phyloP scores from a whole-genome alignment of 768 basidiomycete genomes.

The Leucocoprinus leucothites region DNA sequence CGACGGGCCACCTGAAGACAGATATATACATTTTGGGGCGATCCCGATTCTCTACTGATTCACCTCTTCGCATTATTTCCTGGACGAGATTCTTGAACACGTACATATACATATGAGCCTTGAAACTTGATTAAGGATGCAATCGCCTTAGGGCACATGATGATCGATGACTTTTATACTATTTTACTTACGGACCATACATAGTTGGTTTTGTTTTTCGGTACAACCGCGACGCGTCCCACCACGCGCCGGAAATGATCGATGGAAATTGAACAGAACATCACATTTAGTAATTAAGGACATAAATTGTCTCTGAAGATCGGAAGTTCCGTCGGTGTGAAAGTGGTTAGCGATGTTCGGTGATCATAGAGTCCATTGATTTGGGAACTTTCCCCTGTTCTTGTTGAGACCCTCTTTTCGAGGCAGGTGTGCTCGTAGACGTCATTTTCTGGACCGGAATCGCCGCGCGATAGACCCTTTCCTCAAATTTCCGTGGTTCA shows the following conservation, averaged over 20 bases:
- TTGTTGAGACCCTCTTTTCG: background rate
- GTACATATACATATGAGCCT: background rate
- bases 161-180: background rate
- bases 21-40: background rate
- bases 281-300: background rate
- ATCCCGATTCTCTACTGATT: no score
- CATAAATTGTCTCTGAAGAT: background rate
- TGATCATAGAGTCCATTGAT: background rate
- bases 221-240: background rate
- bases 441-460: slow-evolving; percentile 4
- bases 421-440: background rate
- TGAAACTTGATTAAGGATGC: background rate
- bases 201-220: background rate
- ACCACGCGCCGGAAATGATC: background rate
- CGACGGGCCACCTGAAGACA: slow-evolving; percentile 4
- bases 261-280: background rate
- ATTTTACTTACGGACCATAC: background rate
- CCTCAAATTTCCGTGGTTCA: background rate
- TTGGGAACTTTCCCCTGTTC: background rate
- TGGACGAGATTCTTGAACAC: background rate
- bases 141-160: background rate
- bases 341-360: no score
- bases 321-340: background rate
- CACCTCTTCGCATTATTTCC: background rate
- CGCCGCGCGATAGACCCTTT: background rate